These are phyloP conservation scores for Globisporangium yorkense DNA, from an alignment of 352 stramenopile species.

Conservation along the genomic window DNA sequence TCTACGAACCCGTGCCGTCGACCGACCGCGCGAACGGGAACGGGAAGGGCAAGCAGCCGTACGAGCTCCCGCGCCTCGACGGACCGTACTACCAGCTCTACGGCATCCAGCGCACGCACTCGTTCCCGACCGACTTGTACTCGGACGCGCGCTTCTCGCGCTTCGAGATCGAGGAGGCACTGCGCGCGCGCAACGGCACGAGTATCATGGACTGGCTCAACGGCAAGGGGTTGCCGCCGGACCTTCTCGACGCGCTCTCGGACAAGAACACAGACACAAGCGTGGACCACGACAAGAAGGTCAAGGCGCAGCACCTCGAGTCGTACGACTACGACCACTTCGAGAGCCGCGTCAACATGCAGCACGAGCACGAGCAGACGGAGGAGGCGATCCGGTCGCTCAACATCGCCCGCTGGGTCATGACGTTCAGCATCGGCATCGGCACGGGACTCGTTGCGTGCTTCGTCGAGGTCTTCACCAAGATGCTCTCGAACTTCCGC, in stretches of 20 bases:
- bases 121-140: constrained; percentile 74
- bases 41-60: neutral
- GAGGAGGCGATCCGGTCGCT: constrained; percentile 71
- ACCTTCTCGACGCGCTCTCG: constrained; percentile 16
- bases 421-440: constrained; percentile 94
- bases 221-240: constrained; percentile 24
- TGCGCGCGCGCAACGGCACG: constrained; percentile 55
- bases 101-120: constrained; percentile 66
- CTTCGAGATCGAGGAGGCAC: constrained; percentile 74
- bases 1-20: constrained; percentile 5
- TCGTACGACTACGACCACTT: constrained; percentile 88
- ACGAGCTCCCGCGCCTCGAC: neutral
- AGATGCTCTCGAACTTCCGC: constrained; percentile 83
- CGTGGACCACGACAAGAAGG: constrained; percentile 58
- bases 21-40: neutral
- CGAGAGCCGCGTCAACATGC: constrained; percentile 79
- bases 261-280: constrained; percentile 23
- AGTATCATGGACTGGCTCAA: constrained; percentile 69
- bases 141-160: constrained; percentile 61
- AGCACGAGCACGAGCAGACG: constrained; percentile 81
- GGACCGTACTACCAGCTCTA: constrained; percentile 23
- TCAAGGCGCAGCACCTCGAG: constrained; percentile 83
- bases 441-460: constrained; percentile 91
- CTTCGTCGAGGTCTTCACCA: constrained; percentile 90
- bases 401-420: constrained; percentile 89